These are phyloP conservation scores for Aegilops umbellulata DNA, from an alignment of 176 grass and related monocot genomes.

Conservation along the genomic window DNA sequence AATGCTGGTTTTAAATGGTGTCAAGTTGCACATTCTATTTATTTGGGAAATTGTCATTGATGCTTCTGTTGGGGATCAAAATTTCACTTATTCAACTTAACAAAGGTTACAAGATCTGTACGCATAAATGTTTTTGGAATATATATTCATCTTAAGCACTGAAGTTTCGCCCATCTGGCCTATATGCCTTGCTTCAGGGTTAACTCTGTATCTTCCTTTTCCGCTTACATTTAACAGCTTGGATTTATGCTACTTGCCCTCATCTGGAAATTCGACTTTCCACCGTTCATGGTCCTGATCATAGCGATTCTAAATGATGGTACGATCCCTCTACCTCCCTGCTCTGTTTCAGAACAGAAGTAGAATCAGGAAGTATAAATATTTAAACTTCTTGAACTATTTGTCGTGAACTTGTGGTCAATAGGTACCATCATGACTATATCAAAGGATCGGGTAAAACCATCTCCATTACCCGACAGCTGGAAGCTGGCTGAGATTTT, in stretches of 20 bases:
- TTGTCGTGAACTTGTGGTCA: background rate
- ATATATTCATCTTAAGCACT: background rate
- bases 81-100: too few species aligned
- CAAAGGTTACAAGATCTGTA: too few species aligned
- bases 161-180: background rate
- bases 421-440: constrained; percentile 86
- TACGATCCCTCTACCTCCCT: background rate
- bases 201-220: background rate
- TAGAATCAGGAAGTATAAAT: background rate
- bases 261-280: constrained; percentile 79
- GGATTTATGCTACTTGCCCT: constrained; percentile 81
- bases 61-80: background rate
- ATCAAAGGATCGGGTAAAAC: constrained; percentile 78
- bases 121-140: too few species aligned
- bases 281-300: constrained; percentile 84
- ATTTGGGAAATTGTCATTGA: background rate
- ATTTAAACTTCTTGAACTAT: background rate
- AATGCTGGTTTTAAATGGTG: background rate
- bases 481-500: constrained; percentile 84
- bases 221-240: constrained; percentile 38
- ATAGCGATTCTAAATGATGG: constrained; percentile 83
- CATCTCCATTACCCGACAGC: constrained; percentile 69
- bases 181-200: background rate
- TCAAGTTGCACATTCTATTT: background rate
- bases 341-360: background rate